Percentiles rank a stretch among this genome's conserved stretches.
phyloP scores from a whole-genome alignment of 495 filamentous ascomycete genomes.

The Clavariopsis aquatica region DNA sequence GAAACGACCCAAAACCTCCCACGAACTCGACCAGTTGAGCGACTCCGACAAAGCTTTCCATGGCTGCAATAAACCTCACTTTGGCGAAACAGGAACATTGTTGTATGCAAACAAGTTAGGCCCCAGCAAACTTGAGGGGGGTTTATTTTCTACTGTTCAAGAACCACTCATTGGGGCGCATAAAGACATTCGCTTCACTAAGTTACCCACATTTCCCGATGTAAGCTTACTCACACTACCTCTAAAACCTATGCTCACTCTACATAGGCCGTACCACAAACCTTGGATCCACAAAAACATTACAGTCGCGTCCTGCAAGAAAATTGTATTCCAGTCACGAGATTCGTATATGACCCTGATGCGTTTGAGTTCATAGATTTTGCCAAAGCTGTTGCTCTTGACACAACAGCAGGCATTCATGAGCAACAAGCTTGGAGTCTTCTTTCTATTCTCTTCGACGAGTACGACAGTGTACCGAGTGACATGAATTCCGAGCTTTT shows the following conservation, averaged over 20 bases:
- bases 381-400: conserved; percentile 36
- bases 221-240: conserved; percentile 41
- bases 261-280: conserved; percentile 41
- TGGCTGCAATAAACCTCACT: conserved; percentile 70
- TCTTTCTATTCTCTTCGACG: conserved; percentile 84
- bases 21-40: conserved; percentile 60
- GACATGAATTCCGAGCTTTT: conserved; percentile 56
- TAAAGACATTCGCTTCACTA: conserved; percentile 57
- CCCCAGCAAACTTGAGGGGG: conserved; percentile 34
- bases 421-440: conserved; percentile 73
- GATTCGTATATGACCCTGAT: conserved; percentile 30
- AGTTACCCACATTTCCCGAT: conserved; percentile 47
- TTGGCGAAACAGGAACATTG: conserved; percentile 73
- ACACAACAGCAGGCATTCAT: conserved; percentile 43
- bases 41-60: conserved; percentile 61
- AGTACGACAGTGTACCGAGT: conserved; percentile 53
- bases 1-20: conserved; percentile 67
- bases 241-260: conserved; percentile 30
- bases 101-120: conserved; percentile 56
- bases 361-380: conserved; percentile 47
- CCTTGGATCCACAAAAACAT: conserved; percentile 49
- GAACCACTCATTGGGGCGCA: conserved; percentile 47
- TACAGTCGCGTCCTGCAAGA: conserved; percentile 45
- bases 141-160: conserved; percentile 43
- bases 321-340: conserved; percentile 53